Evolutionary conservation across 179 eudicot species (phyloP).

Genomic region (Amaranthus tricolor): DNA sequence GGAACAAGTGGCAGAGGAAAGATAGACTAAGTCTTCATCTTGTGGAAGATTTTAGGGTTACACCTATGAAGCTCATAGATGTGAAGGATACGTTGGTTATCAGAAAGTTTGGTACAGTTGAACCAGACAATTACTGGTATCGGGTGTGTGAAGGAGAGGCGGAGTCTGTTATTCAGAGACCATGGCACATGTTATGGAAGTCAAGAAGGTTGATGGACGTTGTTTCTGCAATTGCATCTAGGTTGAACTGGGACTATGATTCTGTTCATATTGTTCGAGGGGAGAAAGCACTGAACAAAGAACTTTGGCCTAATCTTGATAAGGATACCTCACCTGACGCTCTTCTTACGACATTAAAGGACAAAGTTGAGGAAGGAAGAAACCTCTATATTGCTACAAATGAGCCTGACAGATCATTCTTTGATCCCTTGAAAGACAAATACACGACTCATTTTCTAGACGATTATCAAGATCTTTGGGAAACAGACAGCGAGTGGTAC

Average conservation of each 20-base stretch:
- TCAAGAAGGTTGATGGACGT: constrained; percentile 86
- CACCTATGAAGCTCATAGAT: constrained; percentile 73
- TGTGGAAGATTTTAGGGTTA: constrained; percentile 71
- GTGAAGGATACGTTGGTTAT: constrained; percentile 66
- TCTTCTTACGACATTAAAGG: constrained; percentile 50
- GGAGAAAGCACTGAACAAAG: constrained; percentile 71
- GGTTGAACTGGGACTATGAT: constrained; percentile 90
- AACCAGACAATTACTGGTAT: constrained; percentile 96
- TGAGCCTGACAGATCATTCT: constrained; percentile 64
- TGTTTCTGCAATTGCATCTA: constrained; percentile 74
- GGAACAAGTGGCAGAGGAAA: constrained; percentile 78
- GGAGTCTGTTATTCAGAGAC: constrained; percentile 78
- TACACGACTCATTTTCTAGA: constrained; percentile 81
- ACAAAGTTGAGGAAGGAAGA: constrained; percentile 84
- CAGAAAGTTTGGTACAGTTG: constrained; percentile 85
- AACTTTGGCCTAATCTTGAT: constrained; percentile 89
- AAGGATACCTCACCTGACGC: constrained; percentile 79
- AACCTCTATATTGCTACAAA: constrained; percentile 75
- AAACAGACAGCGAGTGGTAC: constrained; percentile 76
- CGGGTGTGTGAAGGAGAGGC: constrained; percentile 95
- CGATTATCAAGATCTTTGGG: constrained; percentile 85
- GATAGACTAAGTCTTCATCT: constrained; percentile 54
- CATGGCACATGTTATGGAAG: constrained; percentile 91
- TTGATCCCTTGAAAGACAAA: constrained; percentile 87
- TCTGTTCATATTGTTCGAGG: constrained; percentile 82